phyloP scores from a whole-genome alignment of 352 stramenopile genomes.

The Phytophthora macrochlamydospora region DNA sequence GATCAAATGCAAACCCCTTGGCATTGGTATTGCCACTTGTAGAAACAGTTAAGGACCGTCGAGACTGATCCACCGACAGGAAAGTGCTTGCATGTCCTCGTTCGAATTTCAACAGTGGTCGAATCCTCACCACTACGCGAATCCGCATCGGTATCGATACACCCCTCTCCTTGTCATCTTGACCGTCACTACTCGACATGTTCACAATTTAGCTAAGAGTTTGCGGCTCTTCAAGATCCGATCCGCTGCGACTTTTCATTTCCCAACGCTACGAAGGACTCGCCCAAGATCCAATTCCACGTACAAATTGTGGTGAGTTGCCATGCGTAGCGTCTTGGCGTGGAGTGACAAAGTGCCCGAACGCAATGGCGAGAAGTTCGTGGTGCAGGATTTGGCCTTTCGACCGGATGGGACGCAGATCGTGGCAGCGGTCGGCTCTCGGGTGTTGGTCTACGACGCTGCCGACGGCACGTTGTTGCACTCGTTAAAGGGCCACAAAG shows the following conservation, averaged over 20 bases:
- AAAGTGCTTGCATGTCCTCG: slow-evolving; percentile 36
- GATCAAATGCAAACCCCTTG: slow-evolving; percentile 58
- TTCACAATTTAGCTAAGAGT: too few species aligned
- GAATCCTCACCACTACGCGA: slow-evolving; percentile 58
- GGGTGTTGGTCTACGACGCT: slow-evolving; percentile 94
- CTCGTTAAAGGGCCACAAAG: slow-evolving; percentile 92
- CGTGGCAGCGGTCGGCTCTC: slow-evolving; percentile 90
- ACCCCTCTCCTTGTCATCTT: background rate
- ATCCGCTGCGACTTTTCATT: slow-evolving; percentile 56
- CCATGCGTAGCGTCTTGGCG: slow-evolving; percentile 77
- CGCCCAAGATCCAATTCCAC: slow-evolving; percentile 3
- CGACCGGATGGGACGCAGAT: slow-evolving; percentile 89
- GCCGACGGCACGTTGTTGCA: slow-evolving; percentile 89
- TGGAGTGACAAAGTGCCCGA: slow-evolving; percentile 90
- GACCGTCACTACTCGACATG: too few species aligned
- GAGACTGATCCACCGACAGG: slow-evolving; percentile 33
- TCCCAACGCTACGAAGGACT: slow-evolving; percentile 1
- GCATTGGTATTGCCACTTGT: slow-evolving; percentile 10
- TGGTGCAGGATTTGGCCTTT: slow-evolving; percentile 91
- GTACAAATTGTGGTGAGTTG: background rate
- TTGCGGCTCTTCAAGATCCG: slow-evolving; percentile 37
- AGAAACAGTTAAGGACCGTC: slow-evolving; percentile 34
- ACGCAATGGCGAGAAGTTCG: slow-evolving; percentile 85
- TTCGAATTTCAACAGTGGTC: slow-evolving; percentile 45
- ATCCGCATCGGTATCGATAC: slow-evolving; percentile 22